Evolutionary conservation across 176 grass and related monocot genomes (phyloP), one percentile per base, ranked within the genome.

Genomic region (Oryza rufipogon): DNA sequence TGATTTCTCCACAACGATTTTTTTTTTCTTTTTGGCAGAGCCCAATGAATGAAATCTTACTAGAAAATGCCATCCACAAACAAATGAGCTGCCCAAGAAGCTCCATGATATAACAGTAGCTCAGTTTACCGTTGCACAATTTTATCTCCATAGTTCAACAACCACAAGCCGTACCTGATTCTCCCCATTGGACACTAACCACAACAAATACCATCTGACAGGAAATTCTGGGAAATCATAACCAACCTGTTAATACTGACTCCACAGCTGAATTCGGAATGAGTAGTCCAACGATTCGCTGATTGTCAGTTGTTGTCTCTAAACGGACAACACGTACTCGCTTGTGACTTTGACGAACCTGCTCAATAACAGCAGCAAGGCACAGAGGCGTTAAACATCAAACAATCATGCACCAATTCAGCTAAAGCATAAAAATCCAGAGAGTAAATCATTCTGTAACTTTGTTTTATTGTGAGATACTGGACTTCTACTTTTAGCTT

Each of bases 211-310:
- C 12, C 19, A 71, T 30, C 11, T 14, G 12, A 51, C 34, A 83
- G 16, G 28, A 66, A 66, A 26, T 46, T 22, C 17, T 76, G 3
- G 14, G 19, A 58, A 71, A 78, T 45, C 36, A 74, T 41, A 90
- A 89, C 79, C 80, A 80, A 93, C 97, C 97, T 99, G 88, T 81
- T 86, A 96, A 85, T 83, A 96, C 97, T 33, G 91, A 85, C 67
- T 99, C 93, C 81, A 99, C 91, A 68, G 97, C 96, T 78, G 74
- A 92, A 89, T 94, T 99, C 38, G 93, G 93, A 85, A 99, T 91
- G 67, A 94, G 85, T 64, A 99, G 81, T 5, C 97, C 97, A 63
- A 99, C 91, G 1, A 96, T 86, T 8, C 90, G 83, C 76, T 91
- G 83, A 71, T 66, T 87, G 41, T 96, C 90, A 52, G 81, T 92